These are phyloP conservation scores for Chalciporus piperatus DNA, from an alignment of 768 basidiomycete species.

Conservation along the genomic window DNA sequence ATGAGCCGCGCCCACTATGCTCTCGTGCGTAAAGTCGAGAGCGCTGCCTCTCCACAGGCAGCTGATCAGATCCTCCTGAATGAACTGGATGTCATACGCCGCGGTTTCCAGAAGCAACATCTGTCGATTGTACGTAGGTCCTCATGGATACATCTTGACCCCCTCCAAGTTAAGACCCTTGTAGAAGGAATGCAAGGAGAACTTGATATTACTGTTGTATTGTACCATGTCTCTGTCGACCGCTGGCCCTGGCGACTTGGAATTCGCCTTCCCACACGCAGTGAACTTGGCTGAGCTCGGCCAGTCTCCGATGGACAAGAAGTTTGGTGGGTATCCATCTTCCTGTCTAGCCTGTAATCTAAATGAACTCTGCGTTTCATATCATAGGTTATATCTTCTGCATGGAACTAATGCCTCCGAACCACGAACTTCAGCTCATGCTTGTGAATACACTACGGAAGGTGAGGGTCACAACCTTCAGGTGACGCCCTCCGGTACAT, in stretches of 20 bases:
- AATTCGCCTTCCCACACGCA: conserved; percentile 75
- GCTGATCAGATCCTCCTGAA: conserved; percentile 59
- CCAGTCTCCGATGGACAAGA: conserved; percentile 54
- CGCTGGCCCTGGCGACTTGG: conserved; percentile 44
- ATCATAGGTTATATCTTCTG: conserved; percentile 77
- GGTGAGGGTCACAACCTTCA: conserved; percentile 35
- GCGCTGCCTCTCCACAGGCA: conserved; percentile 49
- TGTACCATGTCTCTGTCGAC: conserved; percentile 53
- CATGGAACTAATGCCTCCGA: conserved; percentile 61
- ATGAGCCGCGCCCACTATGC: conserved; percentile 72
- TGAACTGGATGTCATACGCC: conserved; percentile 59
- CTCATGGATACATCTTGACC: neutral
- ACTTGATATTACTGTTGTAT: conserved; percentile 66
- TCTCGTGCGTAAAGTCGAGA: conserved; percentile 72
- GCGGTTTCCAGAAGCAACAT: conserved; percentile 46
- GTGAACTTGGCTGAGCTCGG: conserved; percentile 75
- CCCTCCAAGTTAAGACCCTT: neutral
- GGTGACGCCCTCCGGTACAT: neutral
- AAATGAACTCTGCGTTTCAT: conserved; percentile 1
- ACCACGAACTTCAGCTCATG: conserved; percentile 77
- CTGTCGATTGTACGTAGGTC: conserved; percentile 52
- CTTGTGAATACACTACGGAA: conserved; percentile 84
- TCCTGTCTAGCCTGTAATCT: neutral
- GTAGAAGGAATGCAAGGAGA: conserved; percentile 66
- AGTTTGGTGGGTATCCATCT: conserved; percentile 49